phyloP scores from a whole-genome alignment of 2,329 filamentous ascomycete species.

The Botrytis tulipae region DNA sequence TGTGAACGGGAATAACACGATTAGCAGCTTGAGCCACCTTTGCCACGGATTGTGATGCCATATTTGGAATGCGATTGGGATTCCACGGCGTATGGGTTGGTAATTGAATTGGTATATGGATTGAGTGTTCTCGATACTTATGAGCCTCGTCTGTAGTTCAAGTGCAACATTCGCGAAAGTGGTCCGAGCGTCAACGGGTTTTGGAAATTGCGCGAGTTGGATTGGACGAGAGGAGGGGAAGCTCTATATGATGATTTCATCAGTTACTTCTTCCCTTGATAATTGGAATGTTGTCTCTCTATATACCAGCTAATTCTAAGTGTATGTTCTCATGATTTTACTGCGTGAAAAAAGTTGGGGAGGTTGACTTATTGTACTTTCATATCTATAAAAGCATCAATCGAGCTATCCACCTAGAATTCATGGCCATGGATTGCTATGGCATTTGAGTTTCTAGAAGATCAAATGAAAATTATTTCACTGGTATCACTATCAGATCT shows the following conservation, averaged over 20 bases:
- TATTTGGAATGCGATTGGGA: slow-evolving; percentile 39
- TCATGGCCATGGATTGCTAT: background rate
- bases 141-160: background rate
- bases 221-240: background rate
- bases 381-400: background rate
- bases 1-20: slow-evolving; percentile 54
- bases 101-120: background rate
- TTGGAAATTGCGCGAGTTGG: slow-evolving; percentile 1
- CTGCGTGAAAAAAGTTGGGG: background rate
- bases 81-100: slow-evolving; percentile 23
- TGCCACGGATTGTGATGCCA: slow-evolving; percentile 50
- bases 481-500: background rate
- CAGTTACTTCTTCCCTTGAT: background rate
- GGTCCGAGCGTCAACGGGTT: background rate
- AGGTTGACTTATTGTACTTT: background rate
- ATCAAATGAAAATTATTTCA: background rate
- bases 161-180: background rate
- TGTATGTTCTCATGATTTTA: background rate
- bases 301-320: background rate
- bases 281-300: background rate
- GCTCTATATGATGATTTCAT: background rate
- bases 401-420: background rate
- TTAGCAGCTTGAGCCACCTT: slow-evolving; percentile 58
- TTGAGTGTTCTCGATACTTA: background rate
- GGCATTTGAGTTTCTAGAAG: background rate